phyloP scores from a whole-genome alignment of 73 alveolate species.

The Halteria grandinella region DNA sequence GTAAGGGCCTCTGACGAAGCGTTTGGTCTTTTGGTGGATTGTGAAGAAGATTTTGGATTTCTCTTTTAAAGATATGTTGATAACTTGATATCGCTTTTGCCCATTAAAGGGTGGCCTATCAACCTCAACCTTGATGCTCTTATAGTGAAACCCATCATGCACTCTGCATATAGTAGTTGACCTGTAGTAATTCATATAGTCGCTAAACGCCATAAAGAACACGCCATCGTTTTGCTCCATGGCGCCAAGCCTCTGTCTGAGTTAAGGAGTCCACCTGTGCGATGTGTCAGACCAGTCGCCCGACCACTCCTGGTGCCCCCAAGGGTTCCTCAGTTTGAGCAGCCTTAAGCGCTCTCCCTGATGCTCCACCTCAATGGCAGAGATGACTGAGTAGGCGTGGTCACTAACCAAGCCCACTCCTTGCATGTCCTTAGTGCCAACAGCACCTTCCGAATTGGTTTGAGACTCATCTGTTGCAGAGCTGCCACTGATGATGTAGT shows the following conservation, averaged over 20 bases:
- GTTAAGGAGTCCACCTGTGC: constrained; percentile 88
- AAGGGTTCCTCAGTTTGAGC: constrained; percentile 93
- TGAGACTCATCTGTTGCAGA: too few species aligned
- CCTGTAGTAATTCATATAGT: constrained; percentile 63
- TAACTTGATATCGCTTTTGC: constrained; percentile 9
- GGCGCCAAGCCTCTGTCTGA: constrained; percentile 74
- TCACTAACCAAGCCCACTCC: constrained; percentile 87
- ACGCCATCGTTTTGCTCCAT: constrained; percentile 88
- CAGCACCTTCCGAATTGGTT: constrained; percentile 34
- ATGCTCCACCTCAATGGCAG: constrained; percentile 73
- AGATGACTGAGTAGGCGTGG: constrained; percentile 93
- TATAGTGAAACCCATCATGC: too few species aligned
- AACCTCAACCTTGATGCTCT: too few species aligned
- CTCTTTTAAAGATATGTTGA: constrained; percentile 12
- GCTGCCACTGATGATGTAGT: constrained; percentile 85
- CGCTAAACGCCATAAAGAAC: constrained; percentile 85
- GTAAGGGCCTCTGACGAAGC: constrained; percentile 21
- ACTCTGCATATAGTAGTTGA: constrained; percentile 69
- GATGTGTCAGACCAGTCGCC: constrained; percentile 93
- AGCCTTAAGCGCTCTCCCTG: constrained; percentile 62
- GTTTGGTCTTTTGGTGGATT: constrained; percentile 12
- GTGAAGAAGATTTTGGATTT: constrained; percentile 6
- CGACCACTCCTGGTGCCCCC: constrained; percentile 95
- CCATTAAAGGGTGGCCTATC: too few species aligned
- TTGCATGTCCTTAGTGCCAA: constrained; percentile 54